These are phyloP conservation scores for Phaeophleospora eucalypticola DNA, from an alignment of 2,329 filamentous ascomycete genomes.

Conservation along the genomic window DNA sequence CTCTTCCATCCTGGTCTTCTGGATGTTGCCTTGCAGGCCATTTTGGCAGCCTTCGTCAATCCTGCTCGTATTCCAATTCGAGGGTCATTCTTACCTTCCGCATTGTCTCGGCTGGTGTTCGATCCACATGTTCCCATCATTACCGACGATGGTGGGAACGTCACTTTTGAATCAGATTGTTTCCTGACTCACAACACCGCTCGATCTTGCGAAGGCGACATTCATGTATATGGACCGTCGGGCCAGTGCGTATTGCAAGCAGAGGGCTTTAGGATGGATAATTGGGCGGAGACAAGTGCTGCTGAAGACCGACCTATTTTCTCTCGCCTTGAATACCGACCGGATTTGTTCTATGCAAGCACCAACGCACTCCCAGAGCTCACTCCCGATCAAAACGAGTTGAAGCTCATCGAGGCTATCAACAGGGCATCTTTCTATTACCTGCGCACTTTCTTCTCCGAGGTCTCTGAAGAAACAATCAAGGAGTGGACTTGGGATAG, in stretches of 20 bases:
- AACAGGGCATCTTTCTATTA: conserved; percentile 17
- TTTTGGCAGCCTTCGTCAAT: conserved; percentile 29
- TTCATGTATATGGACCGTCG: conserved; percentile 22
- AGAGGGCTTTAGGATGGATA: conserved; percentile 20
- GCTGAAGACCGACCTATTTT: conserved; percentile 16
- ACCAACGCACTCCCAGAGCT: conserved; percentile 11
- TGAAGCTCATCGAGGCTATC: conserved; percentile 15
- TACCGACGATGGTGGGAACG: conserved; percentile 24
- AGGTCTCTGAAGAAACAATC: conserved; percentile 8
- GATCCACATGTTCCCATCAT: conserved; percentile 11
- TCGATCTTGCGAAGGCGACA: conserved; percentile 17
- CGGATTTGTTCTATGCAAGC: conserved; percentile 16
- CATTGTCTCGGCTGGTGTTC: conserved; percentile 14
- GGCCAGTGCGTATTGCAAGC: conserved; percentile 11
- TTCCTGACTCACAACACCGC: conserved; percentile 17
- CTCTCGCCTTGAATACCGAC: conserved; percentile 13
- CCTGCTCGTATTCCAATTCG: conserved; percentile 22
- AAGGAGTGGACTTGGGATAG: conserved; percentile 18
- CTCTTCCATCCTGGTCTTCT: conserved; percentile 30
- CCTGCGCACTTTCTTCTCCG: conserved; percentile 13
- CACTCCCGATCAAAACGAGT: conserved; percentile 9
- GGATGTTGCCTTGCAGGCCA: conserved; percentile 33
- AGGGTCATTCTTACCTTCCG: conserved; percentile 16
- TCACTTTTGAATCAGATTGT: conserved; percentile 17
- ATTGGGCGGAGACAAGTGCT: conserved; percentile 11